Base-by-base conservation (phyloP, 345 rosid species). In the Conringia planisiliqua region DNA sequence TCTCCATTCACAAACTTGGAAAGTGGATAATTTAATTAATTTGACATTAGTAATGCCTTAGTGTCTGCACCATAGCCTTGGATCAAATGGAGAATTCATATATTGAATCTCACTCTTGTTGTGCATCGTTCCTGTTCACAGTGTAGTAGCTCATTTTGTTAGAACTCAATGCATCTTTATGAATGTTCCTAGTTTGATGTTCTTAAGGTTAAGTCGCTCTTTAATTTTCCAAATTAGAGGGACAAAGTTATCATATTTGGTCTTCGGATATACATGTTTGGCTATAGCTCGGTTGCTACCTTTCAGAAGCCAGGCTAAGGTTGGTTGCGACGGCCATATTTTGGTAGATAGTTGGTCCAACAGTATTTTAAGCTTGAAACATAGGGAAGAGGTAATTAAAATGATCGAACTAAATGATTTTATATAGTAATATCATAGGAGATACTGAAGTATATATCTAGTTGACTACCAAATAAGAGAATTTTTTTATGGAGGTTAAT, bases 1-100 rank as follows among this genome's bases (percentile, higher is more conserved):
- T 44, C 22, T 43, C 39, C 43, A 33, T 65, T 56, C 14, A 33
- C 36, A 73, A 33, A 39, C 42, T 27, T 46, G 3, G 9, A n/a
- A 18, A 58, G 2, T 55, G 60, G 60, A 29, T 27, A 3, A 5
- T 10, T 51, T 8, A 20, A 12, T 44, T 20, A 30, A 14, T 58
- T 39, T 61, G 1, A 30, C 7, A 22, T 73, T 64, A 4, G 9
- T n/a, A 60, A n/a, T 47, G 29, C 68, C 20, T 48, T 46, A 46
- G 48, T 61, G 14, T 68, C 16, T 61, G 60, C 61, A 71, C 12
- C 44, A 27, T 72, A 35, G 16, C 48, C 18, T 72, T 63, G 26
- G 26, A 30, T 52, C 35, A 62, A 14, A 63, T 30, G 24, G 32
- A 27, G 30, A 61, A 11, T 1, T 61, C 9, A 8, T 35, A 36